Evolutionary conservation across 441 rosid species (phyloP), one percentile per base, ranked within the genome.

Genomic region (Croton setiger): DNA sequence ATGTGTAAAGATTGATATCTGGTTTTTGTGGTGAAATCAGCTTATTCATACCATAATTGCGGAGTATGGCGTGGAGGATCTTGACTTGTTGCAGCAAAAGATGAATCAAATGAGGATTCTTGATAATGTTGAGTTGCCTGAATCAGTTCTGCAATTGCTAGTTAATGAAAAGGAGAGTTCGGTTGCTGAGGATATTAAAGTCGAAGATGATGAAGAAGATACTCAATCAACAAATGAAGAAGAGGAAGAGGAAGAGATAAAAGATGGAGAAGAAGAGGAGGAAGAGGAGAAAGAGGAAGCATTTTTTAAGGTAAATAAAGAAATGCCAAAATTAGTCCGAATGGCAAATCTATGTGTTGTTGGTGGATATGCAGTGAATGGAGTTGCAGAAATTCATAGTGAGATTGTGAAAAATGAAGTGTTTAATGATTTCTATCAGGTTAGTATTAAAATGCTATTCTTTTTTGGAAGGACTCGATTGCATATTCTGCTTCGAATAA

Each of bases 331-430:
- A 78, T 47, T 77, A 65, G 82, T 82, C 43, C 67, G 71, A 5
- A 80, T 84, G 86, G 86, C 84, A 13, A 80, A 82, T 68, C 82
- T 82, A 15, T 84, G 82, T 56, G 72, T 82, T 75, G 83, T 47
- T 39, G 76, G 83, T 15, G 81, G 86, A 15, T 60, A 17, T 77
- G 75, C 83, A 13, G 84, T 84, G 31, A 82, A 84, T 51, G 86
- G 86, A 12, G 86, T 80, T 41, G 88, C 86, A 49, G 84, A 78
- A 69, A 85, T 83, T 64, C 89, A 85, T 44, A 83, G 82, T 67
- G 85, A 81, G 47, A 85, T 85, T 35, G 82, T 85, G 54, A 79
- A 79, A 45, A 74, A 78, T 55, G 85, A 80, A 73, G 89, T 83
- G 31, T 85, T 81, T 62, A 78, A 80, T 73, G 87, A 79, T 17